phyloP scores from a whole-genome alignment of 192 early-diverging fungal species.

The Linnemannia elongata region DNA sequence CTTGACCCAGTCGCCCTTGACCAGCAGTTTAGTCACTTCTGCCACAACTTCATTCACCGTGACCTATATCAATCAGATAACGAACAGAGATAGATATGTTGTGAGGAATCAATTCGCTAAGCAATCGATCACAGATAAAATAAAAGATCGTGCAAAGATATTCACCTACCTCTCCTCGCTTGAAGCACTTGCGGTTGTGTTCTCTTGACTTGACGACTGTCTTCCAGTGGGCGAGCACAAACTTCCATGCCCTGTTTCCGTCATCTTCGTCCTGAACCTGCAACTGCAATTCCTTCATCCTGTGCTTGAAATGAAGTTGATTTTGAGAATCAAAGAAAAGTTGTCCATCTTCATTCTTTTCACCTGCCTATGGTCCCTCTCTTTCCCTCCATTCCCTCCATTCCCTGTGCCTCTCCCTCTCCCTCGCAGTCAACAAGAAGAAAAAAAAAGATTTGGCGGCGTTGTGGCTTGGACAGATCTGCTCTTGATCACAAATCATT shows the following conservation, averaged over 20 bases:
- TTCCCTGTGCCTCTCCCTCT: not conserved
- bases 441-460: not conserved
- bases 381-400: too few relatives aligned
- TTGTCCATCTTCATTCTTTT: too few relatives aligned
- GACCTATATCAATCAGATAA: conserved; percentile 45
- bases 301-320: not conserved
- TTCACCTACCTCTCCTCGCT: conserved; percentile 38
- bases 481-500: too few relatives aligned
- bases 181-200: conserved; percentile 50
- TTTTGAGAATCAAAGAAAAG: too few relatives aligned
- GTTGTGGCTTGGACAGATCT: not conserved
- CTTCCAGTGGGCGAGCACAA: conserved; percentile 50
- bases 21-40: conserved; percentile 63
- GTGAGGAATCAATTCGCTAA: not conserved
- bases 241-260: conserved; percentile 47
- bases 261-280: conserved; percentile 30
- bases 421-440: not conserved
- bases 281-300: conserved; percentile 39
- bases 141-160: not conserved
- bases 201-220: conserved; percentile 47
- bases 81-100: not conserved
- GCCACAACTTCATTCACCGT: conserved; percentile 66
- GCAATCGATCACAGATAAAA: not conserved
- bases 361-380: too few relatives aligned
- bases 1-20: conserved; percentile 62